These are phyloP conservation scores for Trichoderma koningii DNA, from an alignment of 2,329 filamentous ascomycete species.

Conservation along the genomic window DNA sequence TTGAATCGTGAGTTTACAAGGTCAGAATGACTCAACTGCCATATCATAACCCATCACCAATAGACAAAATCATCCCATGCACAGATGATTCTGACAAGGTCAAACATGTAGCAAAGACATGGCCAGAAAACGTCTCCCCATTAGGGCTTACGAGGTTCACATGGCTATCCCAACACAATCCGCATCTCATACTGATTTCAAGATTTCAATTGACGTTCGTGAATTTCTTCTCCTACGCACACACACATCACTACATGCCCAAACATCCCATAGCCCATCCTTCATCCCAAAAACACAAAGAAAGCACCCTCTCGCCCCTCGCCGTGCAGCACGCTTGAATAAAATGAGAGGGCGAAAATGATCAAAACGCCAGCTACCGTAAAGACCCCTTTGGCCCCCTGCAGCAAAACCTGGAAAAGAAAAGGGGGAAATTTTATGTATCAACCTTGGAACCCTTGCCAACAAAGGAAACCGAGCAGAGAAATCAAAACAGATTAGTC, in stretches of 20 bases:
- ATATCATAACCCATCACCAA: neutral
- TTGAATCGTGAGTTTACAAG: no score
- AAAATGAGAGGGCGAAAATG: neutral
- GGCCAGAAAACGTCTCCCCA: neutral
- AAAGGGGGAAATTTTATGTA: slow-evolving; percentile 19
- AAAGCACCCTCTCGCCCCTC: no score
- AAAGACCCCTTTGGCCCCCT: neutral
- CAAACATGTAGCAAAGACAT: neutral
- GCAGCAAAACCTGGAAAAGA: slow-evolving; percentile 5
- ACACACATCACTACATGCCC: no score
- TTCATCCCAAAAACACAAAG: no score
- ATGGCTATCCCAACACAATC: no score
- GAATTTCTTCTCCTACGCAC: no score
- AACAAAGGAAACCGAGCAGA: neutral
- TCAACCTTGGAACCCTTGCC: slow-evolving; percentile 24
- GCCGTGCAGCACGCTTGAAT: neutral
- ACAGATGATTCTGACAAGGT: neutral
- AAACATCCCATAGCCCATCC: no score
- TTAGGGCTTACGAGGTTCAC: neutral
- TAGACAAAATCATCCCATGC: neutral
- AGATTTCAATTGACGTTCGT: no score
- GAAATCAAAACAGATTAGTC: neutral
- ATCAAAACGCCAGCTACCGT: slow-evolving; percentile 18
- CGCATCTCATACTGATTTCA: no score
- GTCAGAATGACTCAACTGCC: no score